A percentile compares a stretch with the other conserved stretches of the same genome.
phyloP scores from a whole-genome alignment of 192 early-diverging fungal genomes.

The Coemansia sp. region DNA sequence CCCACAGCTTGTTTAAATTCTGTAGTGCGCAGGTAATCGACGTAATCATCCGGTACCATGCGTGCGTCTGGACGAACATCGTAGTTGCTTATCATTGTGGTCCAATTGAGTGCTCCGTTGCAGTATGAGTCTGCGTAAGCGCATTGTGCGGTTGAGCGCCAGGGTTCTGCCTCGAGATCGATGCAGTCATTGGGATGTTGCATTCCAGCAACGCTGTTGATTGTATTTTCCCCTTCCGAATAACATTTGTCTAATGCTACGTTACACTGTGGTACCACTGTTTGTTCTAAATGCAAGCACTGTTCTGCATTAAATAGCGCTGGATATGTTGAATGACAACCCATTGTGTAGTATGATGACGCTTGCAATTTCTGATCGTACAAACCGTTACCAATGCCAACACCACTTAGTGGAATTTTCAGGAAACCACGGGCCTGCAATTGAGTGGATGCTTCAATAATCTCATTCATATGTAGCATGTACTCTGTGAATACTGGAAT shows the following conservation, averaged over 20 bases:
- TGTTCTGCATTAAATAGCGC: constrained; percentile 20
- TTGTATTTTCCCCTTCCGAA: constrained; percentile 7
- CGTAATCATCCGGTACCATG: constrained; percentile 62
- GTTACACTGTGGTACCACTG: constrained; percentile 51
- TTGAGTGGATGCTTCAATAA: constrained; percentile 8
- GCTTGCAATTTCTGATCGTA: constrained; percentile 48
- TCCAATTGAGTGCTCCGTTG: constrained; percentile 34
- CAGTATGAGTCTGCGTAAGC: constrained; percentile 38
- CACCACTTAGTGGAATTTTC: constrained; percentile 40
- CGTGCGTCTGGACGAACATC: constrained; percentile 59
- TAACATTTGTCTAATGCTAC: constrained; percentile 58
- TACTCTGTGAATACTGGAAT: constrained; percentile 54
- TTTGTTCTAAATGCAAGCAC: constrained; percentile 43
- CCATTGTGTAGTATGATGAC: constrained; percentile 41
- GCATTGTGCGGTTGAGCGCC: constrained; percentile 21
- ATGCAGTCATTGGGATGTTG: constrained; percentile 13
- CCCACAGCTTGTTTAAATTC: constrained; percentile 59
- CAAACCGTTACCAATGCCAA: constrained; percentile 60
- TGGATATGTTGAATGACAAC: constrained; percentile 48
- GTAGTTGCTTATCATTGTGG: constrained; percentile 69
- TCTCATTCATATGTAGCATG: constrained; percentile 40
- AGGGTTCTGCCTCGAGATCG: constrained; percentile 16
- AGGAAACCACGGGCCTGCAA: constrained; percentile 28
- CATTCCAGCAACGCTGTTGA: constrained; percentile 25
- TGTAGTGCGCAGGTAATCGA: constrained; percentile 55